Conservation (phyloP, 805 yeast genomes). For the Wickerhamiella dianesei region DNA sequence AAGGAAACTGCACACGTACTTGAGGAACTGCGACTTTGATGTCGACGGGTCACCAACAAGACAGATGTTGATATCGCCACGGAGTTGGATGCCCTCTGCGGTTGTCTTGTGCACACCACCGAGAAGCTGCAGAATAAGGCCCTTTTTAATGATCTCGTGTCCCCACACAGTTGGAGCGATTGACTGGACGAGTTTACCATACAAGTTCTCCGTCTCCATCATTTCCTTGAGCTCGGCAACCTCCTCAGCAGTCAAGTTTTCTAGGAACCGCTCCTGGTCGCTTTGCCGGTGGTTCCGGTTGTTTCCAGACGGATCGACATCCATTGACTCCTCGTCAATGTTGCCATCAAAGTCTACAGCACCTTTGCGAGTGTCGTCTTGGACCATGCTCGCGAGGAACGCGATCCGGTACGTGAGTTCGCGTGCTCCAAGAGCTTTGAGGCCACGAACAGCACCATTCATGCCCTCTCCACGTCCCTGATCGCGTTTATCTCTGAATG, state of each 20-base stretch:
- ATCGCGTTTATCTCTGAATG: conserved; percentile 53
- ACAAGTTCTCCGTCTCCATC: conserved; percentile 81
- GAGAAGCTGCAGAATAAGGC: conserved; percentile 70
- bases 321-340: conserved; percentile 7
- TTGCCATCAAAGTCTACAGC: conserved; percentile 20
- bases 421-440: conserved; percentile 81
- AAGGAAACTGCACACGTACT: conserved; percentile 79
- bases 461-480: conserved; percentile 52
- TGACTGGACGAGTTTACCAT: conserved; percentile 70
- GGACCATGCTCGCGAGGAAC: conserved; percentile 81
- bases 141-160: conserved; percentile 87
- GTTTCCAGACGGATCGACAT: conserved; percentile 27
- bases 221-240: conserved; percentile 72
- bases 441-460: conserved; percentile 76
- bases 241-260: conserved; percentile 66
- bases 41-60: conserved; percentile 97
- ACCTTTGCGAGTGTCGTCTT: conserved; percentile 36
- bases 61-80: conserved; percentile 96
- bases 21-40: conserved; percentile 88
- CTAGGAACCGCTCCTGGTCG: conserved; percentile 71
- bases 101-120: conserved; percentile 95
- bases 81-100: conserved; percentile 80
- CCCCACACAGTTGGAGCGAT: conserved; percentile 96
- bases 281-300: conserved; percentile 34
- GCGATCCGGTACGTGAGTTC: conserved; percentile 87